Evolutionary conservation across 116 monocot species (phyloP).

Genomic region (Dioscorea cayenensis): DNA sequence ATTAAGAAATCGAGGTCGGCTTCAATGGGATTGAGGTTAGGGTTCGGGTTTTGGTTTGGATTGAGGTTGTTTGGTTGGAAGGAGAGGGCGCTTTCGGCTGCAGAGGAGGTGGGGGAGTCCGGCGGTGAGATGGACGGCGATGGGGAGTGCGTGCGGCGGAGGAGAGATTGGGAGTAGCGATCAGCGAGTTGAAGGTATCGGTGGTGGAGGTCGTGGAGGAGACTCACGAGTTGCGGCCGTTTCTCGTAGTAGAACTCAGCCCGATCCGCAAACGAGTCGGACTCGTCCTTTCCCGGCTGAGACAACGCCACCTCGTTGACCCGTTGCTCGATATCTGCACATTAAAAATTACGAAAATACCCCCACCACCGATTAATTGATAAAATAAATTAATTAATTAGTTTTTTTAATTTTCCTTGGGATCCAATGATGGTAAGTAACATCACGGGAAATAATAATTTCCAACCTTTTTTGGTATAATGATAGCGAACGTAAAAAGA

Average conservation of each 20-base stretch:
- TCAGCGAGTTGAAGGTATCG: conserved; percentile 82
- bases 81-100: conserved; percentile 62
- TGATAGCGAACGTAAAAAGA: background rate
- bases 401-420: too few species aligned
- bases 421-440: too few species aligned
- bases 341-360: background rate
- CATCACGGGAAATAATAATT: too few species aligned
- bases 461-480: background rate
- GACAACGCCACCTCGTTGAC: conserved; percentile 37
- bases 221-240: conserved; percentile 73
- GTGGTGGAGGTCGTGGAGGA: conserved; percentile 78
- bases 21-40: background rate
- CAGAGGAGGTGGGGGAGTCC: conserved; percentile 41
- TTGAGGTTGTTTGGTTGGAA: conserved; percentile 18
- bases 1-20: conserved; percentile 8
- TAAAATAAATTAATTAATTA: background rate
- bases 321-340: conserved; percentile 67
- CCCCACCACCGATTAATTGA: background rate
- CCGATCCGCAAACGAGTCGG: conserved; percentile 79
- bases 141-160: conserved; percentile 12
- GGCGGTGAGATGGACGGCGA: conserved; percentile 3
- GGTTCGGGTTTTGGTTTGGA: background rate
- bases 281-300: conserved; percentile 9
- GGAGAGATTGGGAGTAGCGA: conserved; percentile 66
- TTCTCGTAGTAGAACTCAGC: conserved; percentile 89